Percentiles rank a stretch among this genome's conserved stretches.
Evolutionary conservation across 768 basidiomycete genomes (phyloP).

Genomic region (Boletellus ananas): DNA sequence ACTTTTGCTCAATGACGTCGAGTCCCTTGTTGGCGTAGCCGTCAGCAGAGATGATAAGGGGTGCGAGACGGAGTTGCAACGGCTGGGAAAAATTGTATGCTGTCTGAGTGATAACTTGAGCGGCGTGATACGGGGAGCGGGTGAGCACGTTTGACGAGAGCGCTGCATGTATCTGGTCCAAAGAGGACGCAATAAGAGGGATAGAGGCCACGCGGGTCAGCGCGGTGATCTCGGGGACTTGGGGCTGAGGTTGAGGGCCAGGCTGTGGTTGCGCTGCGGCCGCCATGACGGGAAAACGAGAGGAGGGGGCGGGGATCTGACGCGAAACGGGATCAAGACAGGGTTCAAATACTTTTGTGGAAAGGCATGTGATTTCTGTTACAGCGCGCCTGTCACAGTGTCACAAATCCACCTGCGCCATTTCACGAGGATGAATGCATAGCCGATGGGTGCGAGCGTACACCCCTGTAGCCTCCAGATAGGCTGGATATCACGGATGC

Average conservation of each 20-base stretch:
- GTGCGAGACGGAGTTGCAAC: slow-evolving; percentile 59
- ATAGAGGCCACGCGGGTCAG: slow-evolving; percentile 66
- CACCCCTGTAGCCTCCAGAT: too few species aligned
- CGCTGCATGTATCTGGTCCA: slow-evolving; percentile 56
- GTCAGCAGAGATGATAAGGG: slow-evolving; percentile 61
- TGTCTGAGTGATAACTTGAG: slow-evolving; percentile 54
- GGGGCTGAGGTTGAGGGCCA: slow-evolving; percentile 13
- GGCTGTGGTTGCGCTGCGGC: slow-evolving; percentile 29
- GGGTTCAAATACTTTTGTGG: slow-evolving; percentile 26
- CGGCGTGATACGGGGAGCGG: slow-evolving; percentile 60
- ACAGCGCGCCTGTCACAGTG: slow-evolving; percentile 22
- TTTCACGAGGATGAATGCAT: slow-evolving; percentile 5
- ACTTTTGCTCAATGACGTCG: slow-evolving; percentile 67
- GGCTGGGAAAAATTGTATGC: slow-evolving; percentile 65
- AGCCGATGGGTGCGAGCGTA: too few species aligned
- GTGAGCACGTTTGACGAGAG: slow-evolving; percentile 60
- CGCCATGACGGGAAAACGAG: slow-evolving; percentile 30
- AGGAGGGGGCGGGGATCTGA: slow-evolving; percentile 5
- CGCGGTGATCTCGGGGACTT: slow-evolving; percentile 54
- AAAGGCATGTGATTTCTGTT: slow-evolving; percentile 23
- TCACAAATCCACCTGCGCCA: slow-evolving; percentile 12
- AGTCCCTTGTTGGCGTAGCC: slow-evolving; percentile 70
- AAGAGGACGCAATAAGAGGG: slow-evolving; percentile 63
- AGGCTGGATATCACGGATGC: too few species aligned
- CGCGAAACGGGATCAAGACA: slow-evolving; percentile 12